Conservation (phyloP, 345 rosid genomes). For the Lumnitzera littorea region DNA sequence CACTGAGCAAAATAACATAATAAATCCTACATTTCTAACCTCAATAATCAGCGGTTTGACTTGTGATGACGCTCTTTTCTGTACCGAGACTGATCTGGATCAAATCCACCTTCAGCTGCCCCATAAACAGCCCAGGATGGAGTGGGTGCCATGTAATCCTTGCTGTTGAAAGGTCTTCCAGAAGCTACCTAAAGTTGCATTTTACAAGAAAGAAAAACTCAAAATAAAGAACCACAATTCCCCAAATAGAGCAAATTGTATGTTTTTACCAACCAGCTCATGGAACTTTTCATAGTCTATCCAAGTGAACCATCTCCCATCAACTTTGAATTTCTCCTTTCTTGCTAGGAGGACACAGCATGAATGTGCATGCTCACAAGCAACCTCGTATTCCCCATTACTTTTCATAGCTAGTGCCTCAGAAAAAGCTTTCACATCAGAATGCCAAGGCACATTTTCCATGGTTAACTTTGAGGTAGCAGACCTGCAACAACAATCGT, state of each 20-base stretch:
- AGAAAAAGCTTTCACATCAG: constrained; percentile 86
- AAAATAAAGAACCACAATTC: background rate
- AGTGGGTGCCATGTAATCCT: constrained; percentile 79
- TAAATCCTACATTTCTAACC: constrained; percentile 12
- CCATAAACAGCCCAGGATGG: constrained; percentile 97
- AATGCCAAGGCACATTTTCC: constrained; percentile 98
- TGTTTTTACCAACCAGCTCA: constrained; percentile 52
- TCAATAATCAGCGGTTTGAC: constrained; percentile 32
- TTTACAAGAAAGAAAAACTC: background rate
- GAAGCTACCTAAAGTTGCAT: constrained; percentile 54
- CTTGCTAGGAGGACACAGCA: constrained; percentile 93
- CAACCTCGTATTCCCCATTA: constrained; percentile 80
- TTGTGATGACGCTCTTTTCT: constrained; percentile 82
- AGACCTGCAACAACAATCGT: constrained; percentile 36
- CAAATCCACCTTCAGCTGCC: constrained; percentile 93
- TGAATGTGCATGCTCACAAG: constrained; percentile 95
- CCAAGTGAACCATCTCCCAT: constrained; percentile 92
- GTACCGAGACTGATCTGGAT: constrained; percentile 74
- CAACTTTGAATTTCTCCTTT: constrained; percentile 72
- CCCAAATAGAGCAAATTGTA: background rate
- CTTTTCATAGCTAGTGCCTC: constrained; percentile 75
- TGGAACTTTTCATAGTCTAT: constrained; percentile 97
- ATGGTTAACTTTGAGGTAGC: constrained; percentile 92
- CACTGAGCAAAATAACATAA: background rate
- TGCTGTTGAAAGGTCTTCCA: constrained; percentile 66